Evolutionary conservation across 2,329 filamentous ascomycete species (phyloP).

Genomic region (Phyllosticta citribraziliensis): DNA sequence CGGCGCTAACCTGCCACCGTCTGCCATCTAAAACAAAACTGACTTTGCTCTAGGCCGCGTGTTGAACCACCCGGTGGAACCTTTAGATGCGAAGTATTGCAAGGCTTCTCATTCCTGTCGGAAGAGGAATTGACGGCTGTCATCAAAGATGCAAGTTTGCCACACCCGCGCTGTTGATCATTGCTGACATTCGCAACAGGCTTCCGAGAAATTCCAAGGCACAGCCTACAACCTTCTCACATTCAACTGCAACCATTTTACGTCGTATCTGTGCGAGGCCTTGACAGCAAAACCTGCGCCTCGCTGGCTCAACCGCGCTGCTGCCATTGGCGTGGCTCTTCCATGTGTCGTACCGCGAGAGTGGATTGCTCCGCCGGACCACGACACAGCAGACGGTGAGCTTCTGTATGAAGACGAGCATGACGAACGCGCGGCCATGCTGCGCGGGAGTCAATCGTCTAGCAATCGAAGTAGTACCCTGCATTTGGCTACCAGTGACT

Average conservation of each 20-base stretch:
- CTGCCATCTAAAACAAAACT: background rate
- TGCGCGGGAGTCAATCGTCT: constrained; percentile 33
- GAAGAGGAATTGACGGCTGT: constrained; percentile 61
- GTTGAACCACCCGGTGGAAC: constrained; percentile 67
- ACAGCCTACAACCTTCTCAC: constrained; percentile 72
- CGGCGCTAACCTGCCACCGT: constrained; percentile 15
- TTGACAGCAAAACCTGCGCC: constrained; percentile 64
- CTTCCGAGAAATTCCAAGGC: constrained; percentile 64
- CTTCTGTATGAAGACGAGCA: constrained; percentile 48
- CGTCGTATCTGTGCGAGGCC: constrained; percentile 61
- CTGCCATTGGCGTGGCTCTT: constrained; percentile 69
- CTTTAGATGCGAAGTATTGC: constrained; percentile 64
- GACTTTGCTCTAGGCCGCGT: constrained; percentile 36
- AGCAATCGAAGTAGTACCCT: constrained; percentile 14
- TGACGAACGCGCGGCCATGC: constrained; percentile 51
- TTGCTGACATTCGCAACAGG: constrained; percentile 29
- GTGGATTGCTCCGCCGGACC: constrained; percentile 72
- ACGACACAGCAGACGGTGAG: constrained; percentile 61
- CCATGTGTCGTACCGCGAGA: constrained; percentile 75
- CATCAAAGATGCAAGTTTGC: constrained; percentile 41
- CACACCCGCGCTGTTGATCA: background rate
- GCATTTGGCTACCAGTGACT: constrained; percentile 9
- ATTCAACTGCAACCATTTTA: constrained; percentile 86
- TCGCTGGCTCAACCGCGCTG: constrained; percentile 70
- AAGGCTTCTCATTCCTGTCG: constrained; percentile 66